These are phyloP conservation scores for Carex arenaria DNA, from an alignment of 202 grass and related monocot genomes.

Conservation along the genomic window DNA sequence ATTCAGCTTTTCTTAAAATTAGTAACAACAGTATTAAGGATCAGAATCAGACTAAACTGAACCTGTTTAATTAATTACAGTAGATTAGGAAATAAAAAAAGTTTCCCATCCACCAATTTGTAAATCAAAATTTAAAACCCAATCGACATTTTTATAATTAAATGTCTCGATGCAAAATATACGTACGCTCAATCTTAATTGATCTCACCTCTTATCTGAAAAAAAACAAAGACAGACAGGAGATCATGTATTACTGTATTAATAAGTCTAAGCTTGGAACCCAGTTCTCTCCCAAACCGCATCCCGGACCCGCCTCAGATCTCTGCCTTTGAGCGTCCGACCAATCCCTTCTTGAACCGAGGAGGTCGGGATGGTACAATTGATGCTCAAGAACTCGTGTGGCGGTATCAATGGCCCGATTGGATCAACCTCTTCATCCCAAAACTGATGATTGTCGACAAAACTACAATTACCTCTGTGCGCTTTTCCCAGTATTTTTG, in stretches of 20 bases:
- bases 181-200: background rate
- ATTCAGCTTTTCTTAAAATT: background rate
- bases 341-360: slow-evolving; percentile 93
- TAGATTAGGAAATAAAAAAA: background rate
- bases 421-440: slow-evolving; percentile 2
- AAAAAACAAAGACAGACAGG: background rate
- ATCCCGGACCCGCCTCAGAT: slow-evolving; percentile 82
- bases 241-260: background rate
- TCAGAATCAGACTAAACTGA: background rate
- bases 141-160: background rate
- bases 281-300: slow-evolving; percentile 87
- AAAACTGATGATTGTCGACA: slow-evolving; percentile 11
- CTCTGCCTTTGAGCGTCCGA: slow-evolving; percentile 86
- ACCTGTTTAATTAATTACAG: background rate
- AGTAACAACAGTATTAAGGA: background rate
- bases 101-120: background rate
- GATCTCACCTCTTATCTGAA: slow-evolving; percentile 8
- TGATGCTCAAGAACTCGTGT: slow-evolving; percentile 73
- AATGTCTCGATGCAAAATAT: background rate
- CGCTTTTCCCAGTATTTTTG: slow-evolving; percentile 68
- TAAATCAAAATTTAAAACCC: background rate
- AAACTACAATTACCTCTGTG: slow-evolving; percentile 30
- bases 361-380: slow-evolving; percentile 44
- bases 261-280: slow-evolving; percentile 57
- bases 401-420: slow-evolving; percentile 44